Evolutionary conservation across 306 rosid genomes (phyloP).

Genomic region (Prosopis cineraria): DNA sequence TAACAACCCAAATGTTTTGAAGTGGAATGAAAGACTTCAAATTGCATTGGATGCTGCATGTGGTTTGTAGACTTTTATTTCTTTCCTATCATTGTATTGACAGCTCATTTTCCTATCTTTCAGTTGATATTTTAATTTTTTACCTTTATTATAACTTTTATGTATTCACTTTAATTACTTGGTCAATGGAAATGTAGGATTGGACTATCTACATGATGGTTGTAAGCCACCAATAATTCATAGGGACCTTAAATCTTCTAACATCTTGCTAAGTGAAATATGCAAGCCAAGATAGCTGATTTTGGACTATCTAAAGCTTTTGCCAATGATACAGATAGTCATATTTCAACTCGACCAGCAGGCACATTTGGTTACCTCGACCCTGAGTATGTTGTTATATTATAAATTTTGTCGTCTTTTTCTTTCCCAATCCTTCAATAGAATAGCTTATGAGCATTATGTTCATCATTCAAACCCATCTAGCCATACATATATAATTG

Average conservation of each 20-base stretch:
- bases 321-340: constrained; percentile 28
- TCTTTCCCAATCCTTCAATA: too few relatives aligned
- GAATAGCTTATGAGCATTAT: not conserved
- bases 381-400: constrained; percentile 36
- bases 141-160: not conserved
- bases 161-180: not conserved
- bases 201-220: not conserved
- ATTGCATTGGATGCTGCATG: constrained; percentile 32
- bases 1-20: constrained; percentile 9
- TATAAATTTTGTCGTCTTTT: not conserved
- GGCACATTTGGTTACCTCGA: constrained; percentile 42
- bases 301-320: constrained; percentile 38
- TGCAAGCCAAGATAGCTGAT: constrained; percentile 46
- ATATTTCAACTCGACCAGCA: constrained; percentile 33
- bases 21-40: constrained; percentile 36
- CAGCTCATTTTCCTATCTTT: not conserved
- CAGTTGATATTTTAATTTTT: not conserved
- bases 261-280: constrained; percentile 34
- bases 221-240: constrained; percentile 34
- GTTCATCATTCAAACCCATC: not conserved
- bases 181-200: not conserved
- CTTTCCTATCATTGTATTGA: not conserved
- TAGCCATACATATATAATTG: not conserved
- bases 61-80: not conserved
- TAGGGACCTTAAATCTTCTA: constrained; percentile 39